Conservation (phyloP, 2,329 filamentous ascomycete genomes). For the Beauveria pseudobassiana region DNA sequence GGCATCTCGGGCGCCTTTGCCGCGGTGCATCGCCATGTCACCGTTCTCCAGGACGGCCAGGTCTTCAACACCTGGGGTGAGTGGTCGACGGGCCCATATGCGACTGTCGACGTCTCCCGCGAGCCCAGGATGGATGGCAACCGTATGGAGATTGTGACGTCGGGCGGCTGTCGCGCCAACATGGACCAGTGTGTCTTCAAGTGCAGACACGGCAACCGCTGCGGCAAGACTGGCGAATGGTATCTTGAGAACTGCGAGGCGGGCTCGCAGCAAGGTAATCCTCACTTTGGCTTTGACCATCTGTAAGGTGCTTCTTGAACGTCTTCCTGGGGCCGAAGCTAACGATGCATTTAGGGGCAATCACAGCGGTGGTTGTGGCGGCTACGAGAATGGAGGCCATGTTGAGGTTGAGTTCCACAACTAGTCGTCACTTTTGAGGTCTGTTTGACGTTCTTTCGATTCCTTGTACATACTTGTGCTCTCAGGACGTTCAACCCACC, state of each 20-base stretch:
- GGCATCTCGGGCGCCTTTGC: constrained; percentile 32
- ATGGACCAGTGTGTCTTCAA: constrained; percentile 35
- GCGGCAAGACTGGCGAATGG: constrained; percentile 28
- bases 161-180: constrained; percentile 32
- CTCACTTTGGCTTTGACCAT: constrained; percentile 16
- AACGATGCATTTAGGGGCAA: constrained; percentile 9
- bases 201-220: constrained; percentile 29
- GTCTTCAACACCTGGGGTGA: constrained; percentile 37
- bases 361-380: constrained; percentile 24
- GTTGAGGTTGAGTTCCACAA: neutral
- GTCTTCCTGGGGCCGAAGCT: neutral
- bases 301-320: no score
- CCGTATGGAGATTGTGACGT: constrained; percentile 25
- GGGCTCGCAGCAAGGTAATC: constrained; percentile 19
- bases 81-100: constrained; percentile 29
- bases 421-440: neutral
- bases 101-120: constrained; percentile 35
- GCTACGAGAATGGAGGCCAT: constrained; percentile 20
- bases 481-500: neutral
- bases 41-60: constrained; percentile 29
- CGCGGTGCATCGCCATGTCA: constrained; percentile 24
- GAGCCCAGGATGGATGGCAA: constrained; percentile 37
- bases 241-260: constrained; percentile 27
- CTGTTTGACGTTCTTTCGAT: neutral
- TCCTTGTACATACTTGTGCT: neutral